These are phyloP conservation scores for Corylus americana DNA, from an alignment of 306 rosid species.

Conservation along the genomic window DNA sequence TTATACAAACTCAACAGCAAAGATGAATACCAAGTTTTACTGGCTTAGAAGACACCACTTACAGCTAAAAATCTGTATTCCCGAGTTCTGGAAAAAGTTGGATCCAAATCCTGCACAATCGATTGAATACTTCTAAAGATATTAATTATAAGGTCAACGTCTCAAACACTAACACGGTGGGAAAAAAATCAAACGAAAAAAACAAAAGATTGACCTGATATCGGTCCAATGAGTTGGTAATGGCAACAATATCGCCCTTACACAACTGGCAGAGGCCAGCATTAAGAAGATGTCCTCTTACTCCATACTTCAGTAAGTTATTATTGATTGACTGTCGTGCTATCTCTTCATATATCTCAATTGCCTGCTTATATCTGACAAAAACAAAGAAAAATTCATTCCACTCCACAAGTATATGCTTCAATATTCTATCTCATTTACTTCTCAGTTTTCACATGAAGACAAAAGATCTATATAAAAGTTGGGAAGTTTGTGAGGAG, in stretches of 20 bases:
- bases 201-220: constrained; percentile 58
- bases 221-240: constrained; percentile 81
- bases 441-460: background rate
- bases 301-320: constrained; percentile 92
- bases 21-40: constrained; percentile 1
- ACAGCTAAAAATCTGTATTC: constrained; percentile 82
- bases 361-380: constrained; percentile 71
- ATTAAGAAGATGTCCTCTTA: constrained; percentile 94
- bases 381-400: background rate
- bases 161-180: background rate
- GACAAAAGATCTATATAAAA: background rate
- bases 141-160: background rate
- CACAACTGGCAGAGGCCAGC: constrained; percentile 97
- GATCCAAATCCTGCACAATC: constrained; percentile 83
- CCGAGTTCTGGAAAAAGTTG: constrained; percentile 88
- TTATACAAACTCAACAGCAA: too few species aligned
- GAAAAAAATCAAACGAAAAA: background rate
- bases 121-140: constrained; percentile 20
- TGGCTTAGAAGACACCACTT: constrained; percentile 11
- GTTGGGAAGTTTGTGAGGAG: constrained; percentile 14
- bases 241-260: constrained; percentile 74
- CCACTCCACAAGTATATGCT: background rate
- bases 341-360: constrained; percentile 83
- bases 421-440: constrained; percentile 2
- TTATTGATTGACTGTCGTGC: constrained; percentile 84